Conservation (phyloP, 495 filamentous ascomycete species). For the Aspergillus biplanus region DNA sequence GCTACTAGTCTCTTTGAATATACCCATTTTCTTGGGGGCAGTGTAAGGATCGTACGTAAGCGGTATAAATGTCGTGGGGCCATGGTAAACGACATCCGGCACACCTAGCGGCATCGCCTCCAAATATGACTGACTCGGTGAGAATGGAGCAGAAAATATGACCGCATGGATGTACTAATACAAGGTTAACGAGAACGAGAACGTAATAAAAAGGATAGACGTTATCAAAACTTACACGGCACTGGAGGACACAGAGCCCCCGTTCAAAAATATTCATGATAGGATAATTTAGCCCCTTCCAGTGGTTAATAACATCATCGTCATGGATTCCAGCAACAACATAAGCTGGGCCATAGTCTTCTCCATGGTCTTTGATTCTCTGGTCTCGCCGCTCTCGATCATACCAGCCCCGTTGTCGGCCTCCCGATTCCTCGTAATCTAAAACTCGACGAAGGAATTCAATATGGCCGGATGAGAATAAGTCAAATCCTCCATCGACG, state of each 20-base stretch:
- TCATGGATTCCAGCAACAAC: constrained; percentile 92
- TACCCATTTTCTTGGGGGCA: constrained; percentile 75
- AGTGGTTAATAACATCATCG: constrained; percentile 89
- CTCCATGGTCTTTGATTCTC: constrained; percentile 60
- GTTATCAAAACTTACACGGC: constrained; percentile 62
- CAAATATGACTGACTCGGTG: constrained; percentile 76
- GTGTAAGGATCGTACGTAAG: constrained; percentile 84
- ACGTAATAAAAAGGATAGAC: not conserved
- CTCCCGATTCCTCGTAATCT: constrained; percentile 68
- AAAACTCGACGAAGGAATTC: constrained; percentile 83
- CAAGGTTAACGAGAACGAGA: constrained; percentile 28
- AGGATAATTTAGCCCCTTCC: constrained; percentile 97
- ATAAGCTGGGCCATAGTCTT: constrained; percentile 79
- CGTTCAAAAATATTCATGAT: constrained; percentile 99
- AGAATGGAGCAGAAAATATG: constrained; percentile 87
- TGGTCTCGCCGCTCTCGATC: constrained; percentile 61
- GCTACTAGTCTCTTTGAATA: constrained; percentile 70
- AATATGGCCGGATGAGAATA: constrained; percentile 96
- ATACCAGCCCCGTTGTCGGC: constrained; percentile 71
- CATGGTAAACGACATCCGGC: constrained; percentile 88
- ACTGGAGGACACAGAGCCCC: constrained; percentile 93
- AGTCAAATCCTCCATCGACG: constrained; percentile 94
- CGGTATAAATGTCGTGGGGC: constrained; percentile 89
- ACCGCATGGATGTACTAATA: constrained; percentile 81
- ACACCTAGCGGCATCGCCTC: constrained; percentile 72